Evolutionary conservation across 257 asterid species (phyloP).

Genomic region (Nicotiana paniculata): DNA sequence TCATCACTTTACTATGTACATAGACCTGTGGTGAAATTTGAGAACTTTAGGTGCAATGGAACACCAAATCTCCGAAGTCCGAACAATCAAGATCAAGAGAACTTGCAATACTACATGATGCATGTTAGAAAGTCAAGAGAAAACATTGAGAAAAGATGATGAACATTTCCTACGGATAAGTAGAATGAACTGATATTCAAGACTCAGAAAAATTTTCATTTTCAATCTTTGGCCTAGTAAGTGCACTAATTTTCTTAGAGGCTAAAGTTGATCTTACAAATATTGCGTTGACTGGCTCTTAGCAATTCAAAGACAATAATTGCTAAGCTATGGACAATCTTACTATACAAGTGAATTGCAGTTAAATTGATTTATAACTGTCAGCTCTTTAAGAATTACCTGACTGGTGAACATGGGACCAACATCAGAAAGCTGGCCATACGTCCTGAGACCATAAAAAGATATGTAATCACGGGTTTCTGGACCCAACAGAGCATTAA

Average conservation of each 20-base stretch:
- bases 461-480: slow-evolving; percentile 62
- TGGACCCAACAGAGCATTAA: slow-evolving; percentile 61
- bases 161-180: neutral
- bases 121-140: neutral
- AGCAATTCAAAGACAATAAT: neutral
- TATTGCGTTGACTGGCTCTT: neutral
- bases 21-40: slow-evolving; percentile 44
- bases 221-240: neutral
- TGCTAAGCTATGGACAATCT: neutral
- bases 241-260: neutral
- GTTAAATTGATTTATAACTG: neutral
- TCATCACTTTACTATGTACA: slow-evolving; percentile 96
- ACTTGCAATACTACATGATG: neutral
- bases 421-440: slow-evolving; percentile 59
- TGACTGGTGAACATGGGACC: slow-evolving; percentile 82
- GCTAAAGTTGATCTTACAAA: neutral
- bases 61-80: neutral
- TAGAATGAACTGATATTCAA: neutral
- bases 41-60: neutral
- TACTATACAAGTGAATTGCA: neutral
- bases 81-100: neutral
- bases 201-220: neutral
- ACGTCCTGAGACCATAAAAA: slow-evolving; percentile 77
- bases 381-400: slow-evolving; percentile 34
- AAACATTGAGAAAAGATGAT: neutral